Percentiles rank a stretch among this genome's conserved stretches.
Evolutionary conservation across 108 stramenopile species (phyloP).

Genomic region (Pseudonitzschia delicatissima): DNA sequence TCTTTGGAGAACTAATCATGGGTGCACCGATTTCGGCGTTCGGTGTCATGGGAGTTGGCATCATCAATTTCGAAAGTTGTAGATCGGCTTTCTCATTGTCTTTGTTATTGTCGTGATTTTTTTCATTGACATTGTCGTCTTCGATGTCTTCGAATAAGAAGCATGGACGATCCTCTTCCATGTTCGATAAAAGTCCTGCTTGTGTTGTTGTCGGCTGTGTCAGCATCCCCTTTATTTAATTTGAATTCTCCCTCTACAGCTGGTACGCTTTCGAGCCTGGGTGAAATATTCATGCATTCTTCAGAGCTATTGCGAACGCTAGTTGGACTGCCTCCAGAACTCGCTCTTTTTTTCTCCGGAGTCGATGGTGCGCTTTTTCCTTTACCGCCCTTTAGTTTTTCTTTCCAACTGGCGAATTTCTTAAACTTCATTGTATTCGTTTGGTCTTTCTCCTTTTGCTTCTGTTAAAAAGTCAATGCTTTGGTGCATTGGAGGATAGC

Average conservation of each 20-base stretch:
- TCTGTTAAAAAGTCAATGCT: background rate
- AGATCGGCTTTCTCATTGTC: background rate
- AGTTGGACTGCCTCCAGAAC: background rate
- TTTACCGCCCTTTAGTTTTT: background rate
- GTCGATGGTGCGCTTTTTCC: background rate
- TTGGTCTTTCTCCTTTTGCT: background rate
- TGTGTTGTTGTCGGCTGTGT: background rate
- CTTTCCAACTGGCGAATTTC: conserved; percentile 3
- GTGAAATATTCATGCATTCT: too few species aligned
- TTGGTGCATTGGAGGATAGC: background rate
- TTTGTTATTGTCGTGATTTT: background rate
- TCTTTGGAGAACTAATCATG: conserved; percentile 1
- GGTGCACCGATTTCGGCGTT: background rate
- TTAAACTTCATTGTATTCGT: background rate
- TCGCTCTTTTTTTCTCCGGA: background rate
- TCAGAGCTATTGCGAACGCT: too few species aligned
- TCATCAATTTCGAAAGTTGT: too few species aligned
- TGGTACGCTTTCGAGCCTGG: too few species aligned
- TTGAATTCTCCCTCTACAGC: background rate
- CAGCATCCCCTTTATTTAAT: background rate
- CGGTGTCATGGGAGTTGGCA: too few species aligned
- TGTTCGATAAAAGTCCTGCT: conserved; percentile 2
- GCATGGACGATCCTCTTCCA: conserved; percentile 17
- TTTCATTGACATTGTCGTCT: background rate
- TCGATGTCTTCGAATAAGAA: conserved; percentile 20